Evolutionary conservation across 345 rosid genomes (phyloP).

Genomic region (Diplotaxis tenuifolia): DNA sequence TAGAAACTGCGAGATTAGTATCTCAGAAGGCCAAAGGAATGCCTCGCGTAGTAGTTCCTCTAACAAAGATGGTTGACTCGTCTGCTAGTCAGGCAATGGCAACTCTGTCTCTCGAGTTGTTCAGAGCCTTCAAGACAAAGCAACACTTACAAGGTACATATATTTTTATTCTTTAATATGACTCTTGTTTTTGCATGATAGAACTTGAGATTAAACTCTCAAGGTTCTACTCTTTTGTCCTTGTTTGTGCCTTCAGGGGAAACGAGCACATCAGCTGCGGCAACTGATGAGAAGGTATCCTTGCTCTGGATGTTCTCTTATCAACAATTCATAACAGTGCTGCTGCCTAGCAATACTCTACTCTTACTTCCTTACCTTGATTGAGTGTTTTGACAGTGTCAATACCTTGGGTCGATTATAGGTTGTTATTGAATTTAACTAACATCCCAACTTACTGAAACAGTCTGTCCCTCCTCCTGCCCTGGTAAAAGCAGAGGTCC

Average conservation of each 20-base stretch:
- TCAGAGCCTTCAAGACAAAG: conserved; percentile 50
- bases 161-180: background rate
- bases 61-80: conserved; percentile 52
- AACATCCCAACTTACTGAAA: too few relatives aligned
- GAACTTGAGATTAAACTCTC: background rate
- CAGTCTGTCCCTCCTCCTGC: too few relatives aligned
- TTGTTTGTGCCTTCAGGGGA: conserved; percentile 18
- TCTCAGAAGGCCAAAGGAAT: conserved; percentile 90
- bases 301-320: conserved; percentile 1
- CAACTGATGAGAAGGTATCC: conserved; percentile 22
- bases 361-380: background rate
- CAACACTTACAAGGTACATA: conserved; percentile 52
- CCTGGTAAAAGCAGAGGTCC: too few relatives aligned
- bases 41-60: conserved; percentile 64
- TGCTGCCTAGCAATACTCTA: conserved; percentile 2
- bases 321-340: background rate
- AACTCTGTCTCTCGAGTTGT: conserved; percentile 58
- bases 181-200: background rate
- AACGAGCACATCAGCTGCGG: conserved; percentile 18
- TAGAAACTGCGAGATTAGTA: conserved; percentile 53
- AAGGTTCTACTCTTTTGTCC: background rate
- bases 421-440: too few relatives aligned
- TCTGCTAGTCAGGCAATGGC: conserved; percentile 64
- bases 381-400: too few relatives aligned
- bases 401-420: too few relatives aligned